Conservation (phyloP, 2,329 filamentous ascomycete genomes). For the Beauveria australis region DNA sequence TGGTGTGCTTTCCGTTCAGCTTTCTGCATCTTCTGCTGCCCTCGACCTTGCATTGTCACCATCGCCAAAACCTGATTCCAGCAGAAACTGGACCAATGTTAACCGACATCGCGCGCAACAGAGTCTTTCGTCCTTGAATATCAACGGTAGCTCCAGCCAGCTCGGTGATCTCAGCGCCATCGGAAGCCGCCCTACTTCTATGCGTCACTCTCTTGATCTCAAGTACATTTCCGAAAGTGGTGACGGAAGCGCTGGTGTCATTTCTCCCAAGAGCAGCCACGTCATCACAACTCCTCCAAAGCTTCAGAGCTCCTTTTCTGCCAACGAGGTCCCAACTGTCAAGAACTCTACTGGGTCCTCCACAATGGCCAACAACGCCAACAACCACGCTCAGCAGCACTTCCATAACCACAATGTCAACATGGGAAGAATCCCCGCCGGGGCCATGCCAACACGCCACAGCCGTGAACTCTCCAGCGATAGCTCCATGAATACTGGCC, state of each 20-base stretch:
- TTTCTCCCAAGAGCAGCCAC: slow-evolving; percentile 41
- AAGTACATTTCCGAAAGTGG: slow-evolving; percentile 41
- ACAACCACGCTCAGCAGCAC: slow-evolving; percentile 54
- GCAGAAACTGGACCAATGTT: slow-evolving; percentile 52
- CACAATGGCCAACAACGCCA: slow-evolving; percentile 36
- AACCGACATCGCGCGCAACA: slow-evolving; percentile 62
- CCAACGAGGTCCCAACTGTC: slow-evolving; percentile 78
- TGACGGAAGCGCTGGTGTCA: slow-evolving; percentile 29
- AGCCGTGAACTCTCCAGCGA: slow-evolving; percentile 61
- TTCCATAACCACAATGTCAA: slow-evolving; percentile 75
- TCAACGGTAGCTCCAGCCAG: slow-evolving; percentile 27
- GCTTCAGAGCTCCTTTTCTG: slow-evolving; percentile 81
- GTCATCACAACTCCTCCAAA: slow-evolving; percentile 59
- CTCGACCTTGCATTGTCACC: slow-evolving; percentile 70
- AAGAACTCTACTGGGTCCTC: slow-evolving; percentile 55
- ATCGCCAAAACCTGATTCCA: slow-evolving; percentile 53
- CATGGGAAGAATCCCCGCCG: slow-evolving; percentile 68
- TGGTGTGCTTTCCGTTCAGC: slow-evolving; percentile 38
- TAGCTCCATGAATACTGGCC: slow-evolving; percentile 28
- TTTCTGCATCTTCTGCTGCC: slow-evolving; percentile 73
- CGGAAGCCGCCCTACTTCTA: slow-evolving; percentile 38
- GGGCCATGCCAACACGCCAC: slow-evolving; percentile 58
- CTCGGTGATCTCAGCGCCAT: slow-evolving; percentile 38
- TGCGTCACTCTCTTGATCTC: slow-evolving; percentile 51
- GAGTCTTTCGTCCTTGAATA: slow-evolving; percentile 42